Conservation (phyloP, 176 grass and related monocot genomes). For the Musa itinerans region DNA sequence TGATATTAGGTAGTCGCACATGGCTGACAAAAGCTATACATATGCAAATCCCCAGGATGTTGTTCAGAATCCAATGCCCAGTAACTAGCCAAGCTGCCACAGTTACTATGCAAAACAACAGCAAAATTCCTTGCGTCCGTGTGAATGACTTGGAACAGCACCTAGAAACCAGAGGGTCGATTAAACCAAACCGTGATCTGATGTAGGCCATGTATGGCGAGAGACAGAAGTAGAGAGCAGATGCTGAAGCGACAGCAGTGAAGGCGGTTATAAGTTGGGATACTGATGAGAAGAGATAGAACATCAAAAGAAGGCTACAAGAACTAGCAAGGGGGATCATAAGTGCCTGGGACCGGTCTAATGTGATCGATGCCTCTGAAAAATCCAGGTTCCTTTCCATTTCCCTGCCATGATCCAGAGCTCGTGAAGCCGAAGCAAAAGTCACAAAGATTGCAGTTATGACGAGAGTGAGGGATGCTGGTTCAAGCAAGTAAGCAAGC, state of each 20-base stretch:
- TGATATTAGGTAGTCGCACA: slow-evolving; percentile 93
- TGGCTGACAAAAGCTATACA: slow-evolving; percentile 96
- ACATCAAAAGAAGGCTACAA: slow-evolving; percentile 79
- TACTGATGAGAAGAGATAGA: slow-evolving; percentile 94
- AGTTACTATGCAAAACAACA: slow-evolving; percentile 47
- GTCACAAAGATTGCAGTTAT: slow-evolving; percentile 61
- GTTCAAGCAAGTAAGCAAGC: slow-evolving; percentile 79
- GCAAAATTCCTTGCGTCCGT: slow-evolving; percentile 45
- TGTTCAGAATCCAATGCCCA: slow-evolving; percentile 93
- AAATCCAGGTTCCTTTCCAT: slow-evolving; percentile 94
- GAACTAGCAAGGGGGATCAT: slow-evolving; percentile 86
- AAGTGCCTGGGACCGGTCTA: slow-evolving; percentile 72
- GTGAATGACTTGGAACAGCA: slow-evolving; percentile 87
- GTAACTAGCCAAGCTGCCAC: slow-evolving; percentile 70
- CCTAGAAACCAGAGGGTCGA: slow-evolving; percentile 61
- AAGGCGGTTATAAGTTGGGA: slow-evolving; percentile 77
- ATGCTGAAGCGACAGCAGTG: slow-evolving; percentile 55
- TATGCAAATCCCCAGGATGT: slow-evolving; percentile 74
- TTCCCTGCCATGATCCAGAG: slow-evolving; percentile 79
- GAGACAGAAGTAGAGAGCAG: slow-evolving; percentile 85
- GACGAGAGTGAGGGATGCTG: slow-evolving; percentile 66
- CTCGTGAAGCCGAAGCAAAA: slow-evolving; percentile 69
- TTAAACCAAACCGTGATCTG: slow-evolving; percentile 36
- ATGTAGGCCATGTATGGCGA: slow-evolving; percentile 46
- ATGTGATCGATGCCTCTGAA: slow-evolving; percentile 83